phyloP scores from a whole-genome alignment of 495 filamentous ascomycete species.

The Thermothielavioides terrestris region DNA sequence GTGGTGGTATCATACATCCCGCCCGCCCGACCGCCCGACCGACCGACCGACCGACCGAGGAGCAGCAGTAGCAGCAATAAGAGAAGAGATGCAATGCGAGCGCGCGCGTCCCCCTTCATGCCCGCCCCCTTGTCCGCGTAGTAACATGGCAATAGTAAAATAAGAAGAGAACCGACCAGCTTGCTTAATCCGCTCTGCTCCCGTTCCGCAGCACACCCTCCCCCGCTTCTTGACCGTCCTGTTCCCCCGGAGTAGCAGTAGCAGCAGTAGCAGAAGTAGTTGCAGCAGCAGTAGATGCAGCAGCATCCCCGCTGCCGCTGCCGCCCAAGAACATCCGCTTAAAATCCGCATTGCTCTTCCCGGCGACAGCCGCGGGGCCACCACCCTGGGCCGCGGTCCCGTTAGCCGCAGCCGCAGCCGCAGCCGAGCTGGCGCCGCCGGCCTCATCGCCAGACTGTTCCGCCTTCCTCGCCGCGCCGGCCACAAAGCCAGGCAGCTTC shows the following conservation, averaged over 20 bases:
- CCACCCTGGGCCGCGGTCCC: too few relatives aligned
- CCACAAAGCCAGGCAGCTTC: constrained; percentile 42
- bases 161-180: too few relatives aligned
- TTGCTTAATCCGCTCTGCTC: neutral
- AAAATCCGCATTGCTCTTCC: constrained; percentile 84
- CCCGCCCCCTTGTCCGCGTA: too few relatives aligned
- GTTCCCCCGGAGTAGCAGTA: neutral
- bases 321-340: constrained; percentile 57
- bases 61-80: neutral
- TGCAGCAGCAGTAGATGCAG: neutral
- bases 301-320: neutral
- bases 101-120: too few relatives aligned
- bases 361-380: too few relatives aligned
- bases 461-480: constrained; percentile 25
- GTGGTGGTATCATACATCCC: constrained; percentile 8
- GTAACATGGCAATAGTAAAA: too few relatives aligned
- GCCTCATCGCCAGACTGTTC: neutral
- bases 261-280: neutral
- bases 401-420: too few relatives aligned
- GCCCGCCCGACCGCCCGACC: too few relatives aligned
- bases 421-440: constrained; percentile 14
- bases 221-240: neutral
- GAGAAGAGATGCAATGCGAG: too few relatives aligned
- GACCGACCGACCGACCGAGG: too few relatives aligned
- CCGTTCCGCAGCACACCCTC: neutral